phyloP scores from a whole-genome alignment of 176 grass and related monocot genomes.

The Oryza officinalis region DNA sequence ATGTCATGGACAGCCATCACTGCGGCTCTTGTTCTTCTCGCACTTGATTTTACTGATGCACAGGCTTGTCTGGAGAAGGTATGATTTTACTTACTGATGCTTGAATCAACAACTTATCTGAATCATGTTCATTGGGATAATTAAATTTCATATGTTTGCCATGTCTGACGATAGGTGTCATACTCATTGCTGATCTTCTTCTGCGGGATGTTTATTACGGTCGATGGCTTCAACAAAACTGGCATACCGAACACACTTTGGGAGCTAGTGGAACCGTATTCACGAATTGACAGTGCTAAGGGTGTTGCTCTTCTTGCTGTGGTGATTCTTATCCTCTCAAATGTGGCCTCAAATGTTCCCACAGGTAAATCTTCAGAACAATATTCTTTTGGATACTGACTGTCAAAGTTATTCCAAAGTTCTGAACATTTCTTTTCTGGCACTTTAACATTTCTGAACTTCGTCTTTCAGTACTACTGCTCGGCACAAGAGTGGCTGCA shows the following conservation, averaged over 20 bases:
- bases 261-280: conserved; percentile 85
- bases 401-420: not conserved
- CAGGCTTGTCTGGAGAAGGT: conserved; percentile 91
- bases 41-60: conserved; percentile 85
- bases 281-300: conserved; percentile 60
- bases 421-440: not conserved
- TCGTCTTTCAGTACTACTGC: conserved; percentile 64
- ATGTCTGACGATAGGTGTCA: conserved; percentile 64
- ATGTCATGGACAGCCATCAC: conserved; percentile 93
- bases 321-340: conserved; percentile 84
- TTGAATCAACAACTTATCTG: not conserved
- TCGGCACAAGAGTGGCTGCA: conserved; percentile 79
- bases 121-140: not conserved
- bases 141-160: not conserved
- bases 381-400: not conserved
- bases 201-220: conserved; percentile 97
- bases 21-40: conserved; percentile 76
- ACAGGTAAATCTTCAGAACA: conserved; percentile 52
- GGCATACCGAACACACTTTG: conserved; percentile 88
- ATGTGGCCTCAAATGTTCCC: conserved; percentile 94
- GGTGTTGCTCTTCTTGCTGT: conserved; percentile 69
- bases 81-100: not conserved
- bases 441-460: not conserved
- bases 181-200: conserved; percentile 95
- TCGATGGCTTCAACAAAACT: conserved; percentile 91